phyloP scores from a whole-genome alignment of 345 rosid species.

The Eucalyptus viminalis region DNA sequence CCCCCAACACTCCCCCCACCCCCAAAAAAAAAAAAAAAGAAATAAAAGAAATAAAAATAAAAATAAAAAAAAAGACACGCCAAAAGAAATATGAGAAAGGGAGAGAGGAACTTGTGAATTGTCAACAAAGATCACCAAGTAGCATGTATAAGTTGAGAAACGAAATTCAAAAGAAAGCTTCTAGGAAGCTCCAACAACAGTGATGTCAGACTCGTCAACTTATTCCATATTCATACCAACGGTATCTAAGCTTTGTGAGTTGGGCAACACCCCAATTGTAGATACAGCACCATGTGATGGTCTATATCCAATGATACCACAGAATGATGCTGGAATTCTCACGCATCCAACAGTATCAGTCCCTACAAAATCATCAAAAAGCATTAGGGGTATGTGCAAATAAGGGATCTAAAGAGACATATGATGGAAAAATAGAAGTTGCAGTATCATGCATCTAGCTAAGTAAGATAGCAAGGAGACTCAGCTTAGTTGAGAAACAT shows the following conservation, averaged over 20 bases:
- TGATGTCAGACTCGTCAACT: not conserved
- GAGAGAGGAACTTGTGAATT: not conserved
- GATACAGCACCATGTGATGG: constrained; percentile 85
- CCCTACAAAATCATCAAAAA: constrained; percentile 28
- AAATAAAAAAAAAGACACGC: not conserved
- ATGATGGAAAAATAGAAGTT: not conserved
- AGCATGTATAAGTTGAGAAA: not conserved
- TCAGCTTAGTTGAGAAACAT: not conserved
- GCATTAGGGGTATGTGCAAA: not conserved
- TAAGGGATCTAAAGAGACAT: not conserved
- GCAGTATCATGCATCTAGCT: not conserved
- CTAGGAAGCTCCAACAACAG: not conserved
- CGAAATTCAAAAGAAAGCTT: not conserved
- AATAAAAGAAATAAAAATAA: not conserved
- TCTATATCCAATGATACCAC: constrained; percentile 83
- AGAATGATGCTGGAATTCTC: constrained; percentile 81
- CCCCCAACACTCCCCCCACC: not conserved
- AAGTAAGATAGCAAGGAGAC: not conserved
- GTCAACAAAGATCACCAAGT: not conserved
- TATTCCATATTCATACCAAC: constrained; percentile 41
- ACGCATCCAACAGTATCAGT: constrained; percentile 70
- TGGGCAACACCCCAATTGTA: constrained; percentile 65
- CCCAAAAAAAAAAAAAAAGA: not conserved
- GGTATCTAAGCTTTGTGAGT: constrained; percentile 77
- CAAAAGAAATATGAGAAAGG: not conserved